A percentile compares a stretch with the other conserved stretches of the same genome.
Conservation (phyloP, 2,329 filamentous ascomycete species). For the Fusarium sp. region DNA sequence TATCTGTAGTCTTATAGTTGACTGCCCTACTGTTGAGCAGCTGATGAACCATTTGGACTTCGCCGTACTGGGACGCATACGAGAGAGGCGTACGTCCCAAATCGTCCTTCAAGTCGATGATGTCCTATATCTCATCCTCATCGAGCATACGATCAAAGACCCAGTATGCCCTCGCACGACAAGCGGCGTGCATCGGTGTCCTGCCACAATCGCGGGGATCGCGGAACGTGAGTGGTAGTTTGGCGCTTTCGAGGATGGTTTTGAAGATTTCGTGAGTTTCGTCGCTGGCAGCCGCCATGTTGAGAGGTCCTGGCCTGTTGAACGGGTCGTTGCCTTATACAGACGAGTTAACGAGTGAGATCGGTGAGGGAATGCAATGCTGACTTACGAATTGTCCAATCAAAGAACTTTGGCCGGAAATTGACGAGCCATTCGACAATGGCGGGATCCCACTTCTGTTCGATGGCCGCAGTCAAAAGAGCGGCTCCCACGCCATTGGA, state of each 20-base stretch:
- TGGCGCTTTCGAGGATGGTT: neutral
- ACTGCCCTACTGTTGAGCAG: neutral
- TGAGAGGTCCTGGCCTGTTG: neutral
- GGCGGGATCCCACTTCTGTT: neutral
- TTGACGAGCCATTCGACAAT: neutral
- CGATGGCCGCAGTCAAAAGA: neutral
- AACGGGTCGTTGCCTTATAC: too few relatives aligned
- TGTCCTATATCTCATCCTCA: accelerated
- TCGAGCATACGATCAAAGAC: accelerated
- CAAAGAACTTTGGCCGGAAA: accelerated
- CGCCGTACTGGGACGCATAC: neutral
- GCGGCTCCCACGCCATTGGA: neutral
- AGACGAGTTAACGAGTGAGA: neutral
- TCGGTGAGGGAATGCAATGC: neutral
- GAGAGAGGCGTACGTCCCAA: neutral
- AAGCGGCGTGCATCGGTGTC: neutral
- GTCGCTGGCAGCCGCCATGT: neutral
- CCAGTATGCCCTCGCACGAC: too few relatives aligned
- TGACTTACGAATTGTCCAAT: neutral
- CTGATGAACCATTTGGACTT: accelerated
- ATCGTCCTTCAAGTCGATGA: neutral
- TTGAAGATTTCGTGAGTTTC: neutral
- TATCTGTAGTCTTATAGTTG: too few relatives aligned
- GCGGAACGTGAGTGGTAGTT: accelerated
- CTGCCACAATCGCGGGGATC: neutral